These are phyloP conservation scores for Raphidocelis subcapitata DNA, from an alignment of 139 green algal genomes.

Conservation along the genomic window DNA sequence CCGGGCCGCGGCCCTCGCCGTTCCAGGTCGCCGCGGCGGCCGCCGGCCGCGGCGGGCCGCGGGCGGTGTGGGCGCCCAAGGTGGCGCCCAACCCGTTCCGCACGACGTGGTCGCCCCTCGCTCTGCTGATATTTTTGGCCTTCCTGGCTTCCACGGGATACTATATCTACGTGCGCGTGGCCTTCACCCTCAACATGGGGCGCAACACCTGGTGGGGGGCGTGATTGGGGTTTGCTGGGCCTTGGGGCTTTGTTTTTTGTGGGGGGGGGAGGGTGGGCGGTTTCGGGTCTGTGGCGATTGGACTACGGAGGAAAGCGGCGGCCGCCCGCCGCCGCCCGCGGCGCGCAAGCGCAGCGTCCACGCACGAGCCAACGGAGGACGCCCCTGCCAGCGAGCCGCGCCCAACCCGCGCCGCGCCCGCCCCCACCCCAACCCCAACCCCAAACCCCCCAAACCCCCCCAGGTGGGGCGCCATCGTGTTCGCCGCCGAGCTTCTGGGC, in stretches of 20 bases:
- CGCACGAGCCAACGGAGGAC: no score
- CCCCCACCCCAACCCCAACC: neutral
- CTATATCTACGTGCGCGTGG: conserved; percentile 27
- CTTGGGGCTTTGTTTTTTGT: neutral
- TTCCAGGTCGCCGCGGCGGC: neutral
- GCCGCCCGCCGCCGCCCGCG: neutral
- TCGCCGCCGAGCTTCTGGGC: conserved; percentile 43
- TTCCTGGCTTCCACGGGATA: conserved; percentile 26
- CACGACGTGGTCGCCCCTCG: conserved; percentile 4
- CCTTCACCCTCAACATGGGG: conserved; percentile 26
- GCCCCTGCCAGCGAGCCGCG: neutral
- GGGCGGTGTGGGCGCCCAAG: conserved; percentile 14
- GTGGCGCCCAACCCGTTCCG: conserved; percentile 12
- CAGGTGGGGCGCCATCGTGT: conserved; percentile 37
- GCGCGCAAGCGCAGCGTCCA: neutral
- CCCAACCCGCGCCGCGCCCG: neutral
- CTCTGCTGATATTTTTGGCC: conserved; percentile 9
- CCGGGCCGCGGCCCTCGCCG: no score
- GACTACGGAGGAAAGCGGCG: neutral
- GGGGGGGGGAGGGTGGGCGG: neutral
- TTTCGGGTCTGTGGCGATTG: neutral
- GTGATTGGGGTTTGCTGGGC: neutral
- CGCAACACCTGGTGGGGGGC: conserved; percentile 24
- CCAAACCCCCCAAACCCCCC: neutral
- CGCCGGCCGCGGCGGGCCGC: neutral